Base-by-base conservation (phyloP, 2,329 filamentous ascomycete species). In the Parastagonospora avenae region DNA sequence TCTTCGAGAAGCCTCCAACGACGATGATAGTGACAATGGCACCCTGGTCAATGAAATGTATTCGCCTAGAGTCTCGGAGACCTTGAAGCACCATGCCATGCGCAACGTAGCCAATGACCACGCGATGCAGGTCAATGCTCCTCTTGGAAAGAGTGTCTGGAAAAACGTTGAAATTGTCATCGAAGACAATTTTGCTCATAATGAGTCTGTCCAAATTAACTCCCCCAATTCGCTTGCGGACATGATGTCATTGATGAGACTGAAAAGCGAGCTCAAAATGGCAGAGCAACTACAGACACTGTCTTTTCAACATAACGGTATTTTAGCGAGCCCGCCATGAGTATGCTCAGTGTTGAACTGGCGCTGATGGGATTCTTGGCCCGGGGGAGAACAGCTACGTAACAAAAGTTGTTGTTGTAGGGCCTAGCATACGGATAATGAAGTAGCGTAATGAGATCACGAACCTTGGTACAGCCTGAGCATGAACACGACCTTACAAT, bases 111-210 rank as follows among this genome's bases (percentile, higher is more conserved):
- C 54, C 19, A 48, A 40, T 24, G 38, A 55, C 14, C 46, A 62
- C 19, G 45, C 60, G 16, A 15, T 51, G 11, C 60, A 62, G 48
- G 52, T 62, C 37, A 63, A 60, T 27, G 52, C 44, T 19, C 41
- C 59, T 2, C 15, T 63, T 12, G 54, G 46, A 12, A 30, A 56
- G 35, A 59, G 60, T 48, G 16, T 58, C 8, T 63, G 48, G 46
- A 57, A 53, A 27, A 39, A 55, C 35, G 14, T 62, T 14, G 24
- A 16, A 24, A 37, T 63, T 8, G 50, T 44, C 11, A 58, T 63
- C 39, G 41, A 35, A 40, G 44, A 58, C 30, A 63, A 63, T 32
- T 32, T 42, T 4, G 49, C 58, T 8, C 37, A 52, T 29, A 43
- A 52, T 8, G 48, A 50, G 29, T 39, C 48, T 46, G 14, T 42